Evolutionary conservation across 2,329 filamentous ascomycete species (phyloP).

Genomic region (Clarireedia monteithiana): DNA sequence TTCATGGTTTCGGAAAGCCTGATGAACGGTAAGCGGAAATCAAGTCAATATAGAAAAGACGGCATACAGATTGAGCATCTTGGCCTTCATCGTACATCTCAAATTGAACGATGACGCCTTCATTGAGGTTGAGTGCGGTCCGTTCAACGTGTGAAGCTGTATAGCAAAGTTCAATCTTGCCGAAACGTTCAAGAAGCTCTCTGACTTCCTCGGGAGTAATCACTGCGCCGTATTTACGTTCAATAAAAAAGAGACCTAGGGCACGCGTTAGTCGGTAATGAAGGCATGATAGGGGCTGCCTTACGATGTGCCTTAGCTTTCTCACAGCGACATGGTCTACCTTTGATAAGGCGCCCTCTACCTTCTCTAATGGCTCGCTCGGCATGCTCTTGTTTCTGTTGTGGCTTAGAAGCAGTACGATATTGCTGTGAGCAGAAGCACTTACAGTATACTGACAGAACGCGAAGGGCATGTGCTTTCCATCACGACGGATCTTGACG

Average conservation of each 20-base stretch:
- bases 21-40: conserved; percentile 7
- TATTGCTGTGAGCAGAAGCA: conserved; percentile 2
- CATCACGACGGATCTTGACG: conserved; percentile 56
- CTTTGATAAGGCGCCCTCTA: conserved; percentile 42
- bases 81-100: conserved; percentile 43
- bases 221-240: conserved; percentile 30
- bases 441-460: conserved; percentile 57
- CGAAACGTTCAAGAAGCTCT: conserved; percentile 36
- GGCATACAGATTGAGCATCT: conserved; percentile 41
- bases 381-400: conserved; percentile 42
- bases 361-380: conserved; percentile 39
- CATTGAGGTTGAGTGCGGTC: conserved; percentile 23
- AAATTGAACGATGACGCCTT: conserved; percentile 41
- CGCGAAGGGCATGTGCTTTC: conserved; percentile 53
- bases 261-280: conserved; percentile 1
- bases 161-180: conserved; percentile 32
- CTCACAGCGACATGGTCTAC: conserved; percentile 52
- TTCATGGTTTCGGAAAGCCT: conserved; percentile 26
- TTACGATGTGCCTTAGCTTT: conserved; percentile 51
- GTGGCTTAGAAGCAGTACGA: not conserved
- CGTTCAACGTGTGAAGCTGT: conserved; percentile 21
- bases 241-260: conserved; percentile 44
- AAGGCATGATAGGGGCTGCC: conserved; percentile 19
- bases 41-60: not conserved
- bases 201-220: conserved; percentile 39